Conservation (phyloP, 768 basidiomycete species). For the Porphyrellus cyaneotinctus region DNA sequence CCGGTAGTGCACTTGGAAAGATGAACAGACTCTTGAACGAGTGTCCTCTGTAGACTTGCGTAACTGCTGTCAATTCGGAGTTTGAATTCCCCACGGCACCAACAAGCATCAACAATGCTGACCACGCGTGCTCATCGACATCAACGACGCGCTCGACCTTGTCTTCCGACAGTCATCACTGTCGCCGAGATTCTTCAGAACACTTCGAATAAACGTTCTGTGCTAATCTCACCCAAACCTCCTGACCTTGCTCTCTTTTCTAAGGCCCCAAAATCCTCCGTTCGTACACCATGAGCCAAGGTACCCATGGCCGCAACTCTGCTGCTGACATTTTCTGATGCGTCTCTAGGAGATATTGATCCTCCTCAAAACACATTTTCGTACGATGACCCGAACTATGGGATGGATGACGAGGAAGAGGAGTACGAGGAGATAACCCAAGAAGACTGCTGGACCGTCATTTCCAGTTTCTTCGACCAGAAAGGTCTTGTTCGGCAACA, state of each 20-base stretch:
- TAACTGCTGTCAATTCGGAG: slow-evolving; percentile 10
- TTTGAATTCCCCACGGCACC: slow-evolving; percentile 4
- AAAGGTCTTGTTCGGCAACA: slow-evolving; percentile 98
- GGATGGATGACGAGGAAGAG: slow-evolving; percentile 49
- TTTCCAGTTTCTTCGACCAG: slow-evolving; percentile 93
- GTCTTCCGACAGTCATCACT: slow-evolving; percentile 11
- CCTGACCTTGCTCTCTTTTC: not conserved
- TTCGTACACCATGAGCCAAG: slow-evolving; percentile 29
- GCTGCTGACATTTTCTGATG: slow-evolving; percentile 32
- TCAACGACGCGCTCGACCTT: slow-evolving; percentile 19
- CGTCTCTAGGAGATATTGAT: slow-evolving; percentile 42
- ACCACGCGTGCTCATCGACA: slow-evolving; percentile 20
- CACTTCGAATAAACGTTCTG: not conserved
- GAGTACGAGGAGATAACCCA: slow-evolving; percentile 81
- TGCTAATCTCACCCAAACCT: not conserved
- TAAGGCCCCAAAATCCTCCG: not conserved
- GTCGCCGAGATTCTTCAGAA: not conserved
- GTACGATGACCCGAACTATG: slow-evolving; percentile 60
- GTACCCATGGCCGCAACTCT: slow-evolving; percentile 21
- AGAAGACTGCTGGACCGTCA: slow-evolving; percentile 94
- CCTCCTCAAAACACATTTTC: slow-evolving; percentile 43
- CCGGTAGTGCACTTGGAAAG: slow-evolving; percentile 48
- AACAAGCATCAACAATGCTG: slow-evolving; percentile 29
- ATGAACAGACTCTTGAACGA: slow-evolving; percentile 39
- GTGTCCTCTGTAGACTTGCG: slow-evolving; percentile 22